Percentiles rank a stretch among this genome's conserved stretches.
phyloP scores from a whole-genome alignment of 208 protist species.

The Vickermania ingenoplastis region DNA sequence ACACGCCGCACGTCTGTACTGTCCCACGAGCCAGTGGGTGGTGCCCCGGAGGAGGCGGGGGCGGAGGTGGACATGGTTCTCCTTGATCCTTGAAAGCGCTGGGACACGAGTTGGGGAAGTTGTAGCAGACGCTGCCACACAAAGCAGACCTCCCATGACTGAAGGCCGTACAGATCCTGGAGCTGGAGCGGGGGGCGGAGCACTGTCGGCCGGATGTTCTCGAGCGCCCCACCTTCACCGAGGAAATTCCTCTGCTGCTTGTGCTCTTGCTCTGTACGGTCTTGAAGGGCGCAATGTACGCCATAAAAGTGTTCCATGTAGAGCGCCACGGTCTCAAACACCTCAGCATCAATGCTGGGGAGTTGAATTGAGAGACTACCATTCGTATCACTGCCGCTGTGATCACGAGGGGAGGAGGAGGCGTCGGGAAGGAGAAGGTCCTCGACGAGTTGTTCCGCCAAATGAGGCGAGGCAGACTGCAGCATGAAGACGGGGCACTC shows the following conservation, averaged over 20 bases:
- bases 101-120: not conserved
- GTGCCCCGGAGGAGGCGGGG: not conserved
- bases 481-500: not conserved
- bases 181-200: not conserved
- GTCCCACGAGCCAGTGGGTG: too few relatives aligned
- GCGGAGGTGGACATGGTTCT: not conserved
- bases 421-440: too few relatives aligned
- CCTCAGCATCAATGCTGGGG: conserved; percentile 14
- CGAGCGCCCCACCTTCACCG: too few relatives aligned
- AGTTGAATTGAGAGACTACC: conserved; percentile 21
- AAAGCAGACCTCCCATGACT: not conserved
- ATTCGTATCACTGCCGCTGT: too few relatives aligned
- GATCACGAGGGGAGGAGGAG: too few relatives aligned
- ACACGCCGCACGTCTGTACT: too few relatives aligned
- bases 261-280: too few relatives aligned
- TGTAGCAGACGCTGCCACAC: not conserved
- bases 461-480: not conserved
- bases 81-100: too few relatives aligned
- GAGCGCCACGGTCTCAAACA: conserved; percentile 45
- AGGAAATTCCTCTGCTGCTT: too few relatives aligned
- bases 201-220: not conserved
- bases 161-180: not conserved
- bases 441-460: not conserved
- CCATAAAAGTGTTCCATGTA: conserved; percentile 73
- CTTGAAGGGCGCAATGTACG: not conserved